Base-by-base conservation (phyloP, 495 filamentous ascomycete genomes). In the Xylaria longipes region DNA sequence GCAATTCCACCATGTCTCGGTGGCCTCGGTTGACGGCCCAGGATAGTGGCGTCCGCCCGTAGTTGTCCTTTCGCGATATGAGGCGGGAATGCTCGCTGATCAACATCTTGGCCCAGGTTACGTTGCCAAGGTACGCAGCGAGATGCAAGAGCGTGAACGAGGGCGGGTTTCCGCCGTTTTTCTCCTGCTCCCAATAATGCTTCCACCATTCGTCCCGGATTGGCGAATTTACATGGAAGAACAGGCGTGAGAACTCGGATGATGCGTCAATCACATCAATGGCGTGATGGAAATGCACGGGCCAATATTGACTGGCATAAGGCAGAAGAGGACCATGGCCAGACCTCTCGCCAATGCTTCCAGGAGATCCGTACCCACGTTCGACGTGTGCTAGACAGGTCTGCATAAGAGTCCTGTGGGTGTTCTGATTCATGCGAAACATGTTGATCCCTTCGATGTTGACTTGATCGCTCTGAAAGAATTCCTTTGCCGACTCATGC, bases 141-240 rank as follows among this genome's bases (percentile, higher is more conserved):
- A 82, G 73, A 77, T 82, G 81, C 76, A 82, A 74, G 65, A 82
- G 76, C 48, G 81, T 77, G 69, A 81, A 81, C 22, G 74, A 71
- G 31, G 69, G 69, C 22, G 69, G 57, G n/a, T 35, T 65, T 52
- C 69, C 69, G 25, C 69, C 76, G 74, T 76, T 71, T 54, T 78
- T 73, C 70, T 79, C 74, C 67, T 75, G 72, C 56, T 78, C 72
- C 76, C 76, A 79, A 65, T 76, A 79, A 58, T 66, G 52, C 67
- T 70, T 76, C 77, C 76, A 79, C 76, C 77, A 79, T 70, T 72
- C 37, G 27, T 72, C 74, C 50, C 77, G 77, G 58, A 76, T 71
- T 15, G 67, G 57, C 63, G 76, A 79, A 20, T 73, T 17, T 27
- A 41, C 72, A 73, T 50, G 2, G 45, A 79, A 79, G 74, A 79